Base-by-base conservation (phyloP, 306 rosid species). In the Quercus bicolor region DNA sequence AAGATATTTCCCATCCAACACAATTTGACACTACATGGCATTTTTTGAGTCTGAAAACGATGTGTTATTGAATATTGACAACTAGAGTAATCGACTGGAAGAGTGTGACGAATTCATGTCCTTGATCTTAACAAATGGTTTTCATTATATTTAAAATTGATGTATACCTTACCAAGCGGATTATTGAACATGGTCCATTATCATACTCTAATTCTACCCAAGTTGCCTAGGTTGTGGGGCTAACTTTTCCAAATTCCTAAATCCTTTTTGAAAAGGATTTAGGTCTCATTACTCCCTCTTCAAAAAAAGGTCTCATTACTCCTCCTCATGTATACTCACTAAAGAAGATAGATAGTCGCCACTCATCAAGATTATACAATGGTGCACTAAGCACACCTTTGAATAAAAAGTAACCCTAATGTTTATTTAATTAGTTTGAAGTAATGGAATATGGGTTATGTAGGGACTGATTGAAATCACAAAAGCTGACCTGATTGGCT, bases 221-320 rank as follows among this genome's bases (percentile, higher is more conserved):
- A 48, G 60, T 73, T 81, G 75, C 43, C 54, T 28, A 5, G 43
- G 24, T 82, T 45, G 76, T 45, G 82, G 76, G 79, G 56, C 62
- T 19, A 2, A 19, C 74, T 54, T 21, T 73, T 34, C 66, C 60
- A 73, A 56, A 55, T 56, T 53, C 59, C 45, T 40, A 37, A 11
- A 26, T 78, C 61, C 48, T 31, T 59, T 56, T 26, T 6, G 45
- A 11, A 57, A 56, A 60, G 4, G 16, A 26, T 48, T 69, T 18
- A 12, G 6, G 33, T 70, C 62, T 78, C 54, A 14, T 56, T 43
- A 65, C 70, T 65, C 70, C 70, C n/a, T n/a, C n/a, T n/a, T n/a
- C n/a, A n/a, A n/a, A n/a, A n/a, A n/a, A n/a, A 12, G 6, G 33
- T 70, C 62, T 78, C 54, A 14, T 56, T 43, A 65, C 70, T 65